Base-by-base conservation (phyloP, 2,329 filamentous ascomycete species). In the Exophiala bonariae region DNA sequence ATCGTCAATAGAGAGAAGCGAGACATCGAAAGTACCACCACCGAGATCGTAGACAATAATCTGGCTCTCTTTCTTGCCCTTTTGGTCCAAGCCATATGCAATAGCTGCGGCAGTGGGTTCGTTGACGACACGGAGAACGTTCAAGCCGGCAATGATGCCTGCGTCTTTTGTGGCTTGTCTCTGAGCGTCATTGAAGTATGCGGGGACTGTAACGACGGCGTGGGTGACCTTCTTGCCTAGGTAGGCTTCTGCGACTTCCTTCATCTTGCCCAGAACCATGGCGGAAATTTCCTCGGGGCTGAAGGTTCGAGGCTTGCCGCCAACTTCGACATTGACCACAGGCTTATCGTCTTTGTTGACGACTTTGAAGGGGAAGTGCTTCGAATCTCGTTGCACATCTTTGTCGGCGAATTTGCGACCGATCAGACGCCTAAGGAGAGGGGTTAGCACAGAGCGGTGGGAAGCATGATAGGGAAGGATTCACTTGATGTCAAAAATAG, bases 141-240 rank as follows among this genome's bases (percentile, higher is more conserved):
- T 96, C 54, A 96, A 83, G 68, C 91, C 91, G 65, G 91, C 89
- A 66, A 96, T 96, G 57, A 79, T 80, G 70, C 90, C 91, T 62
- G 91, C 91, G 68, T 96, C 90, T 83, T 96, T 96, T 74, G 90
- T 96, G 54, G 91, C 90, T 75, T 95, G 90, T 76, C 91, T 83
- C 80, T 96, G 91, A 76, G 90, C 91, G 78, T 96, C 91, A 77
- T 95, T 96, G 87, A 96, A 96, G 80, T 96, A 96, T 75, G 90
- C 89, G 62, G 91, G 90, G 60, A 96, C 91, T 55, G 91, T 96
- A 58, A 96, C 90, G 64, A 96, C 80, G 43, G 80, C 80, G 74
- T 81, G 78, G 63, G 72, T 78, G 46, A 83, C 79, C 53, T 75
- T 69, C 70, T 81, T 78, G 57, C 79, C 79, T 41, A 83, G 73